These are phyloP conservation scores for Gossypium anomalum DNA, from an alignment of 345 rosid species.

Conservation along the genomic window DNA sequence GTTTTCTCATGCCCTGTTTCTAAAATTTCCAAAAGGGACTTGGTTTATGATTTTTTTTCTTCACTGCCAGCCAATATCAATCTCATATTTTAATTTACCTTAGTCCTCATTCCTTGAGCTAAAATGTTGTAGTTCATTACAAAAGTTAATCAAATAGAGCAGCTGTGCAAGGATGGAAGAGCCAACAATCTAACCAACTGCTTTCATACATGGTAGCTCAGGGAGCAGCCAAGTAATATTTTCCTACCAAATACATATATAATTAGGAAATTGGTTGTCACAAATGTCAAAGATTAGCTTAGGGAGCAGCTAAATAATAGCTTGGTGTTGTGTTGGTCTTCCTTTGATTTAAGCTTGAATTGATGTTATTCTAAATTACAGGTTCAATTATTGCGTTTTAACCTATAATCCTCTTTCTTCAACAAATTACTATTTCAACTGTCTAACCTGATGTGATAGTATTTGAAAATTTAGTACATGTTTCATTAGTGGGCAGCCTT, in stretches of 20 bases:
- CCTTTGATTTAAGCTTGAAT: neutral
- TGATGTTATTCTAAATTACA: neutral
- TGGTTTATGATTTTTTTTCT: neutral
- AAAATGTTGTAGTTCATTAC: too few species aligned
- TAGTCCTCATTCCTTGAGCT: too few species aligned
- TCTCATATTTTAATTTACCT: too few species aligned
- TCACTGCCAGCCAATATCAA: too few species aligned
- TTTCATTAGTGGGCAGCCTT: neutral
- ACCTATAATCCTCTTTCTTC: neutral
- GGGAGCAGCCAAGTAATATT: neutral
- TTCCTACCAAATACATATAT: neutral
- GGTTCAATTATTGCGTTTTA: neutral
- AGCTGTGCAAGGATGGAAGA: too few species aligned
- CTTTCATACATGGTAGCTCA: too few species aligned
- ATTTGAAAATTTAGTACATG: constrained; percentile 3
- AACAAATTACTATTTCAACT: neutral
- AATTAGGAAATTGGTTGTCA: neutral
- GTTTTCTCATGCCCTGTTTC: neutral
- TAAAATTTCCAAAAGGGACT: neutral
- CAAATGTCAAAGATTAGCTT: neutral
- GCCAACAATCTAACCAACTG: too few species aligned
- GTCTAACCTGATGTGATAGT: neutral
- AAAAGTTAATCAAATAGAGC: too few species aligned
- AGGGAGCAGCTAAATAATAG: neutral
- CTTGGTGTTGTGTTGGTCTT: neutral